Percentiles rank a stretch among this genome's conserved stretches.
These are phyloP conservation scores for Dentipellis sp. DNA, from an alignment of 768 basidiomycete species.

Conservation along the genomic window DNA sequence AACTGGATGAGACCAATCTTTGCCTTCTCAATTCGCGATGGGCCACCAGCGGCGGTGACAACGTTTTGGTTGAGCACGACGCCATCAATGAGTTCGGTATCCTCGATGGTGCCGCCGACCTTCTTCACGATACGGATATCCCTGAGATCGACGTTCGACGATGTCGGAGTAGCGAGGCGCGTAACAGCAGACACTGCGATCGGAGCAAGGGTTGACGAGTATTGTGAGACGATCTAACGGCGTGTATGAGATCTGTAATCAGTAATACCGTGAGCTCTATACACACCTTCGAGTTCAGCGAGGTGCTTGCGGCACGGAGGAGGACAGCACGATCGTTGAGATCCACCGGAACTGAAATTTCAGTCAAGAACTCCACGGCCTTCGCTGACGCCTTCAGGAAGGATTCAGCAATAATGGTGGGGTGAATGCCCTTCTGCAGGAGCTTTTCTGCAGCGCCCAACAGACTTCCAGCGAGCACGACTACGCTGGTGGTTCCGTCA, in stretches of 20 bases:
- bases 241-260: neutral
- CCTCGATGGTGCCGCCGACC: slow-evolving; percentile 97
- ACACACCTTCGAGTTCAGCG: slow-evolving; percentile 88
- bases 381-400: slow-evolving; percentile 90
- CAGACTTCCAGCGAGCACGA: slow-evolving; percentile 90
- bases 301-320: slow-evolving; percentile 89
- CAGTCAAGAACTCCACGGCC: slow-evolving; percentile 88
- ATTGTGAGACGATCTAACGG: slow-evolving; percentile 92
- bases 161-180: slow-evolving; percentile 78
- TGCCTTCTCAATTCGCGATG: slow-evolving; percentile 93
- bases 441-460: slow-evolving; percentile 95
- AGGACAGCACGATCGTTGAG: slow-evolving; percentile 79
- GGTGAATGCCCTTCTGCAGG: slow-evolving; percentile 94
- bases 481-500: slow-evolving; percentile 96
- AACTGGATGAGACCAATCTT: slow-evolving; percentile 98
- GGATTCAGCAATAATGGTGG: slow-evolving; percentile 92
- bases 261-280: slow-evolving; percentile 5
- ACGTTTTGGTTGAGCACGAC: slow-evolving; percentile 97
- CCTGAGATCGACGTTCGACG: slow-evolving; percentile 91
- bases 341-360: slow-evolving; percentile 89
- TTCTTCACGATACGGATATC: slow-evolving; percentile 97
- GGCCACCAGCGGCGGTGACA: slow-evolving; percentile 82
- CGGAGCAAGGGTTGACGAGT: slow-evolving; percentile 95
- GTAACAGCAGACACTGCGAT: slow-evolving; percentile 97
- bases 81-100: slow-evolving; percentile 94